These are phyloP conservation scores for Pichia norvegensis DNA, from an alignment of 1,139 yeast species.

Conservation along the genomic window DNA sequence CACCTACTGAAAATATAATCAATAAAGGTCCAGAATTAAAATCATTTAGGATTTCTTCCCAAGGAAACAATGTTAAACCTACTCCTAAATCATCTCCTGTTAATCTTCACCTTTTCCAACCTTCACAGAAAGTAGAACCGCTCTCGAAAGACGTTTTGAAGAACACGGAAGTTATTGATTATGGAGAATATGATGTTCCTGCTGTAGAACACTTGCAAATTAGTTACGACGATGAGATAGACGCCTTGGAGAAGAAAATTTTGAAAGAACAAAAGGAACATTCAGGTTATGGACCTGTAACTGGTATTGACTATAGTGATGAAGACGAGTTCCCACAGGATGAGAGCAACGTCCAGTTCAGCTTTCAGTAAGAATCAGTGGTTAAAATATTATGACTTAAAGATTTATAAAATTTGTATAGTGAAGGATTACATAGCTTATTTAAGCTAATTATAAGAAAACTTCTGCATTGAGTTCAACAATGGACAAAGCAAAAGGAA, in stretches of 20 bases:
- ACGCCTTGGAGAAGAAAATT: constrained; percentile 8
- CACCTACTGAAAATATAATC: neutral
- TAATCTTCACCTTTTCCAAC: constrained; percentile 14
- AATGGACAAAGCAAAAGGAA: constrained; percentile 87
- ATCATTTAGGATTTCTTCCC: constrained; percentile 9
- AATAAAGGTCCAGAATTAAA: constrained; percentile 1
- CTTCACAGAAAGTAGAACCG: neutral
- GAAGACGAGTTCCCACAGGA: constrained; percentile 27
- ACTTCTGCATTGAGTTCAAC: constrained; percentile 88
- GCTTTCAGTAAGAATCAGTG: constrained; percentile 17
- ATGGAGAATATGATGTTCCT: constrained; percentile 22
- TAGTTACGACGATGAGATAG: constrained; percentile 22
- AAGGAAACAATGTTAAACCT: neutral
- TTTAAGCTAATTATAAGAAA: constrained; percentile 42
- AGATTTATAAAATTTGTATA: neutral
- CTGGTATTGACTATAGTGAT: constrained; percentile 24
- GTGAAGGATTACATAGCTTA: neutral
- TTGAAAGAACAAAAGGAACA: constrained; percentile 9
- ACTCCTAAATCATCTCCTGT: constrained; percentile 11
- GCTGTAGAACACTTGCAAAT: constrained; percentile 26
- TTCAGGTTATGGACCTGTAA: constrained; percentile 14
- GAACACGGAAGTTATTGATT: constrained; percentile 8
- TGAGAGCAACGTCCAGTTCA: constrained; percentile 22
- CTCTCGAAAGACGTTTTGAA: neutral
- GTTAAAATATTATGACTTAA: neutral